Evolutionary conservation across 73 alveolate genomes (phyloP), one percentile per base, ranked within the genome.

Genomic region (Symbiodinium natans): DNA sequence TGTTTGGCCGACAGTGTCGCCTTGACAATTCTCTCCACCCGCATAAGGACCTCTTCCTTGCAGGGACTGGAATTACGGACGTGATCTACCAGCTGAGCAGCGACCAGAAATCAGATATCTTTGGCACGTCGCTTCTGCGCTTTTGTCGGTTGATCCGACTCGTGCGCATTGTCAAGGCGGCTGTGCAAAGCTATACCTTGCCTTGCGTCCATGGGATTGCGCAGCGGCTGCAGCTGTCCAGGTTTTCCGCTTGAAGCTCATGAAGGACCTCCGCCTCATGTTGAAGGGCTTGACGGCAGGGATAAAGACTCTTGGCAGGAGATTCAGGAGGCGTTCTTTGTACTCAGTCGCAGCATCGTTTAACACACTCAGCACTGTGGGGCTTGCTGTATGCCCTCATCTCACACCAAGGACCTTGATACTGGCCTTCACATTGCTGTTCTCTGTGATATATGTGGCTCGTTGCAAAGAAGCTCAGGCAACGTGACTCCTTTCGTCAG

Each of bases 281-380:
- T 83, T 87, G 68, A 87, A 87, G 59, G 94, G 94, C 8, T 82
- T 87, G 84, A 87, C 54, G 34, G 94, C 94, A 11, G 94, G 94
- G 83, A 34, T 25, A 48, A 6, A 15, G 90, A 23, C 39, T 10
- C 41, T 71, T 7, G 34, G 39, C 83, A 23, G 6, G 33, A 33
- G 41, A 71, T 4, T 21, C 21, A 5, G 41, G 13, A 71, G 33
- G 83, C 11, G 11, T 21, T 21, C 11, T 52, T 15, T 52, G 73
- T 15, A 52, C 11, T 15, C 11, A 52, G 21, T 52, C 73, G 73
- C 11, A 21, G 73, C 21, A 52, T 11, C 73, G 11, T 11, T 52
- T 52, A 21, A 21, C 73, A 15, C 29, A 15, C 73, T 52, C 73
- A 52, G 73, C 29, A 52, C 29, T 52, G n/a, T n/a, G n/a, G n/a